Conservation (phyloP, 495 filamentous ascomycete genomes). For the Sphaerosporella brunnea region DNA sequence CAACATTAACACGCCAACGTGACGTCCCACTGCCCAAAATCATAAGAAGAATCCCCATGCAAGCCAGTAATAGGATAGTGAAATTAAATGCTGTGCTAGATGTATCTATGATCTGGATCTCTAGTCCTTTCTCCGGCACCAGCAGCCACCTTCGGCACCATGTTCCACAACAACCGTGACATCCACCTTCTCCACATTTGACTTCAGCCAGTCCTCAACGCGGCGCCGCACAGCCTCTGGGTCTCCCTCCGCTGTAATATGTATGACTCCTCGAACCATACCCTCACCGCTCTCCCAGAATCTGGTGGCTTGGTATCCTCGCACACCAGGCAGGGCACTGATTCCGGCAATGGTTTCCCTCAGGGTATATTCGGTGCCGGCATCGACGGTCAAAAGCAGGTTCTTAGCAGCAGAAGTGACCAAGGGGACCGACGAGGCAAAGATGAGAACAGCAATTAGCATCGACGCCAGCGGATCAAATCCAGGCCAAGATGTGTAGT, state of each 20-base stretch:
- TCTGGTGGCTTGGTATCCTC: conserved; percentile 67
- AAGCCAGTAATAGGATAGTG: too few relatives aligned
- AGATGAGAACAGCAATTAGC: conserved; percentile 82
- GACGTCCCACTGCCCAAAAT: too few relatives aligned
- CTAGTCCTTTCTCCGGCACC: conserved; percentile 39
- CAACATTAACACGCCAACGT: too few relatives aligned
- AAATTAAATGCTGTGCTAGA: too few relatives aligned
- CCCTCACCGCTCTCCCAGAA: conserved; percentile 84
- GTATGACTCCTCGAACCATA: conserved; percentile 45
- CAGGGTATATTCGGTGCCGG: conserved; percentile 71
- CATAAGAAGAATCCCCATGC: too few relatives aligned
- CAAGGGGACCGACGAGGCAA: conserved; percentile 70
- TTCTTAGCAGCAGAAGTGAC: conserved; percentile 68
- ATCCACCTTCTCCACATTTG: conserved; percentile 46
- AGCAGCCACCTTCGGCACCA: conserved; percentile 60
- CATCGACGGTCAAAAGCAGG: conserved; percentile 67
- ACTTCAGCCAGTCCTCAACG: conserved; percentile 35
- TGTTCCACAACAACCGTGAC: conserved; percentile 58
- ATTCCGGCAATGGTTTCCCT: conserved; percentile 73
- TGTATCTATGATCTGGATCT: too few relatives aligned
- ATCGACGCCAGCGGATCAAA: conserved; percentile 92
- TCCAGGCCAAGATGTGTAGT: conserved; percentile 74
- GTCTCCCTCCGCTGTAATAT: conserved; percentile 58
- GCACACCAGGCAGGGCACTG: conserved; percentile 63
- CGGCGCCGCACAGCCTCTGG: conserved; percentile 60